Evolutionary conservation across 495 filamentous ascomycete genomes (phyloP).

Genomic region (Neurospora cerealis): DNA sequence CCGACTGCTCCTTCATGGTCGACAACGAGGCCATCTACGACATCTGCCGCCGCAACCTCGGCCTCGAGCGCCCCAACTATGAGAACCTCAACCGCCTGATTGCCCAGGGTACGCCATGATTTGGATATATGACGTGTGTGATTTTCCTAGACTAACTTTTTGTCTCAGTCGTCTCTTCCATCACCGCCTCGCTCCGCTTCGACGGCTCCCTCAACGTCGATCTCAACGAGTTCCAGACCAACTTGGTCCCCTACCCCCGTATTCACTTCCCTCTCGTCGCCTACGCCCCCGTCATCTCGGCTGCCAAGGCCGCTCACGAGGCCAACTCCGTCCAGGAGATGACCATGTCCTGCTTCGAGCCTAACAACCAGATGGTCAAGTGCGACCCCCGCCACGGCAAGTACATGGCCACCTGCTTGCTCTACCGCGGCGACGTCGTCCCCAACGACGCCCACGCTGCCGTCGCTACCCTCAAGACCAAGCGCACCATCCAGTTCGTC

Average conservation of each 20-base stretch:
- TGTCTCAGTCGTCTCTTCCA: slow-evolving; percentile 81
- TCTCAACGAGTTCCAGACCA: slow-evolving; percentile 99
- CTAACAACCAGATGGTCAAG: slow-evolving; percentile 95
- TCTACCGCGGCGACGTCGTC: slow-evolving; percentile 97
- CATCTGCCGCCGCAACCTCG: slow-evolving; percentile 95
- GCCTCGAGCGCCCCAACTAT: slow-evolving; percentile 92
- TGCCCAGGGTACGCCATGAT: slow-evolving; percentile 61
- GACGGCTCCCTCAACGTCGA: slow-evolving; percentile 99
- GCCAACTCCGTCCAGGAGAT: slow-evolving; percentile 82
- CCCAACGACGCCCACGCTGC: slow-evolving; percentile 89
- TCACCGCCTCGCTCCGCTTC: slow-evolving; percentile 96
- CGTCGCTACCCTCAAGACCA: slow-evolving; percentile 93
- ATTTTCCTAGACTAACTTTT: neutral
- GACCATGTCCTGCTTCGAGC: slow-evolving; percentile 78
- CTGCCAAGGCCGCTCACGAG: slow-evolving; percentile 90
- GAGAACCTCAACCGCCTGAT: slow-evolving; percentile 98
- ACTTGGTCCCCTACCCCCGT: slow-evolving; percentile 95
- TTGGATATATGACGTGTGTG: neutral
- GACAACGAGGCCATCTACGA: slow-evolving; percentile 99
- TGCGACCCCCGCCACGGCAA: slow-evolving; percentile 98
- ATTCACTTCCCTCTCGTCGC: slow-evolving; percentile 98
- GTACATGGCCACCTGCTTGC: slow-evolving; percentile 97
- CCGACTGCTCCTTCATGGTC: slow-evolving; percentile 99
- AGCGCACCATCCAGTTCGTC: slow-evolving; percentile 97
- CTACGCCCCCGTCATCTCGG: slow-evolving; percentile 89